Conservation (phyloP, 257 asterid species). For the Petunia secreta region DNA sequence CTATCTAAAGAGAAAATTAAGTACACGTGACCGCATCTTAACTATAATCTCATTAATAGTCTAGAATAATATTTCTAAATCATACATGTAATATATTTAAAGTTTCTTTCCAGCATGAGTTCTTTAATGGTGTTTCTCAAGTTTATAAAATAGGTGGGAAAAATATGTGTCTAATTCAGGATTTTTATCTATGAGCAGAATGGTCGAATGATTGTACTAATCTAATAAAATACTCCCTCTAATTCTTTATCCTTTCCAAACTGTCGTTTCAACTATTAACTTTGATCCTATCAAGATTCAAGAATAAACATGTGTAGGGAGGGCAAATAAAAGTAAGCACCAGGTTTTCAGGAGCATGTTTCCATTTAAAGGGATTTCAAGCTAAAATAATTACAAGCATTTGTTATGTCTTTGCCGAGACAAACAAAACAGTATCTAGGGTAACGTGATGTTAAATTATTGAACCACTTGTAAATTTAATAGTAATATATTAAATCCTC, state of each 20-base stretch:
- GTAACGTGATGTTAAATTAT: not conserved
- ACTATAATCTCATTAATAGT: no score
- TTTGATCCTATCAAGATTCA: not conserved
- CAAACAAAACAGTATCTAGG: not conserved
- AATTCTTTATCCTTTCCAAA: no score
- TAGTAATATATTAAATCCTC: constrained; percentile 24
- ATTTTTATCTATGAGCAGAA: no score
- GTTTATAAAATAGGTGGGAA: no score
- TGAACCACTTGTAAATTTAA: not conserved
- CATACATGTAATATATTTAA: no score
- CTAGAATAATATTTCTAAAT: no score
- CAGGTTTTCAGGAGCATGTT: constrained; percentile 47
- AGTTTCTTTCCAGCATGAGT: not conserved
- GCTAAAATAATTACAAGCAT: constrained; percentile 28
- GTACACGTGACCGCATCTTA: not conserved
- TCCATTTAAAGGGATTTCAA: constrained; percentile 36
- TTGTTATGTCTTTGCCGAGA: constrained; percentile 25
- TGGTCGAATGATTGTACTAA: no score
- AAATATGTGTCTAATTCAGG: no score
- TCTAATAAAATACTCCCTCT: no score
- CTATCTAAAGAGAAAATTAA: not conserved
- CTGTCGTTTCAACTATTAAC: no score
- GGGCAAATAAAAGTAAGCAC: constrained; percentile 23
- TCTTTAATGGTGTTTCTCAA: no score
- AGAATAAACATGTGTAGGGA: not conserved